A percentile compares a stretch with the other conserved stretches of the same genome.
Evolutionary conservation across 1,139 yeast genomes (phyloP).

Genomic region (Diutina scorzettiae): DNA sequence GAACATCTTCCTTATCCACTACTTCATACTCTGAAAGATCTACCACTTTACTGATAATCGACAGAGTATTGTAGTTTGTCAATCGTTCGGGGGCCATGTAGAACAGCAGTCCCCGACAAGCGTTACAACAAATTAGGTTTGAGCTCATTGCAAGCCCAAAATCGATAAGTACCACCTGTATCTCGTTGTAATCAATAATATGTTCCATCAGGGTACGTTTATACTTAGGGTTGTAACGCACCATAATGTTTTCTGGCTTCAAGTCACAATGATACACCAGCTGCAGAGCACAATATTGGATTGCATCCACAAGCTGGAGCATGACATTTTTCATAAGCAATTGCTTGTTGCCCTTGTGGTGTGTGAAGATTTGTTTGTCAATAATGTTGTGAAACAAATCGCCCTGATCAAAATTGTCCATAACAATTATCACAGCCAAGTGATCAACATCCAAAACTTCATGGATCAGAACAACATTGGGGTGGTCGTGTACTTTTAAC

Average conservation of each 20-base stretch:
- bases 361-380: constrained; percentile 43
- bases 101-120: constrained; percentile 78
- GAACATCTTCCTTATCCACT: constrained; percentile 10
- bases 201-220: constrained; percentile 11
- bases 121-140: constrained; percentile 48
- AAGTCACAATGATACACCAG: constrained; percentile 35
- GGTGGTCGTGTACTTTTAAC: constrained; percentile 62
- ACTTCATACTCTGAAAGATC: constrained; percentile 20
- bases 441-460: constrained; percentile 50
- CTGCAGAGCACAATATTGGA: constrained; percentile 53
- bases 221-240: constrained; percentile 24
- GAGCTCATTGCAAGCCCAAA: constrained; percentile 72
- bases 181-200: constrained; percentile 40
- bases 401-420: constrained; percentile 78
- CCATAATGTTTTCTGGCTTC: constrained; percentile 24
- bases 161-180: constrained; percentile 59
- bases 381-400: constrained; percentile 77
- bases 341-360: constrained; percentile 14
- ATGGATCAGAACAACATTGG: constrained; percentile 64
- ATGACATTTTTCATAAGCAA: constrained; percentile 57
- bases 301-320: constrained; percentile 62
- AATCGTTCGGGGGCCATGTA: constrained; percentile 92
- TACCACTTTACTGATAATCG: constrained; percentile 16
- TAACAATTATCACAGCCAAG: constrained; percentile 51
- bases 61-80: constrained; percentile 30